Evolutionary conservation across 1,284 basidiomycete genomes (phyloP), one percentile per base, ranked within the genome.

Genomic region (Ganoderma sinense): DNA sequence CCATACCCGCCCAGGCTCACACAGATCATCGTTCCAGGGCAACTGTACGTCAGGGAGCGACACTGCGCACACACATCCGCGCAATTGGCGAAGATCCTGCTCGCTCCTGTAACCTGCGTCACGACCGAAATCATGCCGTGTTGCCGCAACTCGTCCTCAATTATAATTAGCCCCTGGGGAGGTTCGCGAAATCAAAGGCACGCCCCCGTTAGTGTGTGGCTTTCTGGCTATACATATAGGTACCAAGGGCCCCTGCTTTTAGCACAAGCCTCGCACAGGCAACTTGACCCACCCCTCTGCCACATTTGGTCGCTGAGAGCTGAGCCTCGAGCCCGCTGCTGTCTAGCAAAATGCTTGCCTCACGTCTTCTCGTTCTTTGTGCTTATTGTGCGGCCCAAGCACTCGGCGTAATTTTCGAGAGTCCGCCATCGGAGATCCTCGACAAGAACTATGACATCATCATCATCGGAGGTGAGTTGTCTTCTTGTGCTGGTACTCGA

Each of bases 401-500:
- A 18, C 53, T 56, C 23, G 53, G 26, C 18, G 2, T 20, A 20
- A 20, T 68, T 20, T 60, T 65, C 36, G 59, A 59, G 23, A 59
- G 53, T 18, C 67, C 67, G 36, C 61, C 58, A 7, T 8, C 36
- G 16, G 63, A 64, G 10, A 14, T 68, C 26, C 43, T 68, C 40
- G 60, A 56, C 16, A 41, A 48, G 39, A 61, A 5, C 41, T 72
- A 72, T 67, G 71, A 72, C 62, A 59, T 72, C 62, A 67, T 72
- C 43, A 56, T 72, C 31, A 40, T 72, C 33, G 71, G 71, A 3
- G 71, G 71, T 72, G 59, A 65, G 31, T 66, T 65, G 70, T 64
- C 73, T 64, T 68, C n/a, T 33, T 4, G 3, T 13, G 4, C 48
- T 53, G 10, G 48, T n/a, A 13, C 23, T 53, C n/a, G 13, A 13